Conservation (phyloP, 305 asterid species). For the Vinca major region DNA sequence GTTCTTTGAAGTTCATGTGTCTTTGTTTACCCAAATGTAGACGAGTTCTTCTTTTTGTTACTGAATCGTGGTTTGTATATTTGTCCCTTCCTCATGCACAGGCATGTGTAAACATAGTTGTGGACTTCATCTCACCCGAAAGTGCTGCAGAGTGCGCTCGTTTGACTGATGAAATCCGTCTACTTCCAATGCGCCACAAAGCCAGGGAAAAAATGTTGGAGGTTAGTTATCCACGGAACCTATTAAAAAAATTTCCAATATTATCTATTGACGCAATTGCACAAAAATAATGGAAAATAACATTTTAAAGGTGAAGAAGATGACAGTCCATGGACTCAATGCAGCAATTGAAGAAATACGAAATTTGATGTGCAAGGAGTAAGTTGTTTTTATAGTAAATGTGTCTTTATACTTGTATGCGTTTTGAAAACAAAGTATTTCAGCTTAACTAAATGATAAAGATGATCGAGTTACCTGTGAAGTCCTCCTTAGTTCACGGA, state of each 20-base stretch:
- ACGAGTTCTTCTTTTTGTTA: not conserved
- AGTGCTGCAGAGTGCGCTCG: conserved; percentile 61
- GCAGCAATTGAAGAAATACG: conserved; percentile 60
- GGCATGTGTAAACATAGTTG: conserved; percentile 68
- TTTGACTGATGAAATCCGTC: conserved; percentile 71
- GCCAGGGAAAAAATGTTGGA: conserved; percentile 64
- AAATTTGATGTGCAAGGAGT: conserved; percentile 32
- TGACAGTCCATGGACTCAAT: conserved; percentile 58
- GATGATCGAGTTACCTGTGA: not conserved
- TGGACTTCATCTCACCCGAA: conserved; percentile 96
- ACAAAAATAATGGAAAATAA: conserved; percentile 11
- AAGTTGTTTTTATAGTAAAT: conserved; percentile 25
- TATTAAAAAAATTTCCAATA: not conserved
- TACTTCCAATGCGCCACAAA: conserved; percentile 68
- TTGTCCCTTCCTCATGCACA: conserved; percentile 30
- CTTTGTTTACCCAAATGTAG: not conserved
- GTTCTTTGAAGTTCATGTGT: not conserved
- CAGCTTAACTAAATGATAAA: not conserved
- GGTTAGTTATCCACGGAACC: conserved; percentile 29
- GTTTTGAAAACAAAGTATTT: not conserved
- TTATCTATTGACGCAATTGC: not conserved
- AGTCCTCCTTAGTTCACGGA: not conserved
- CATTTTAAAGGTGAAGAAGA: conserved; percentile 64
- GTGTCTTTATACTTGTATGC: not conserved
- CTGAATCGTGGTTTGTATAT: conserved; percentile 3